phyloP scores from a whole-genome alignment of 2,329 filamentous ascomycete genomes.

The Dactylonectria macrodidyma region DNA sequence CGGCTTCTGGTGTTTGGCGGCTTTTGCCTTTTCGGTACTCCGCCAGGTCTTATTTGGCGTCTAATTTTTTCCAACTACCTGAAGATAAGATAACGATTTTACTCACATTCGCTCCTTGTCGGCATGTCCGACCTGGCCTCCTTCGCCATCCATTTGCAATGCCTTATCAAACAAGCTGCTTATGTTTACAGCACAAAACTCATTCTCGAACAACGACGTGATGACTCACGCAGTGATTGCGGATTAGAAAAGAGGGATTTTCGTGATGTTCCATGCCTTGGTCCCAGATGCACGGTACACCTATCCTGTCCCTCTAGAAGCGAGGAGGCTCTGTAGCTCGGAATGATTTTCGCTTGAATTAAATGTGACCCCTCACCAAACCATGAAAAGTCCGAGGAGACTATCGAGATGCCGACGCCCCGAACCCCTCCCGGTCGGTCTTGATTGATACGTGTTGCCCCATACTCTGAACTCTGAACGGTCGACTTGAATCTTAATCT shows the following conservation, averaged over 20 bases:
- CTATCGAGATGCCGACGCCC: not conserved
- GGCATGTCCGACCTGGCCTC: not conserved
- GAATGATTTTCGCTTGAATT: not conserved
- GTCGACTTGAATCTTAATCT: not conserved
- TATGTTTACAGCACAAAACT: not conserved
- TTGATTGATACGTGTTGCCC: not conserved
- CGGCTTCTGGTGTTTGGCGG: not conserved
- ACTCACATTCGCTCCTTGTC: no score
- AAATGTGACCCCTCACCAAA: not conserved
- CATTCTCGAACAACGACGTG: not conserved
- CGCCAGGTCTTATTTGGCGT: no score
- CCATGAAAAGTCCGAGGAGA: not conserved
- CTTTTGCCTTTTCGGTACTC: no score
- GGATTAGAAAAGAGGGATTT: not conserved
- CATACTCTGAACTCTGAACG: conserved; percentile 4
- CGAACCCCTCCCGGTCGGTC: conserved; percentile 1
- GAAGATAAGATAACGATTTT: no score
- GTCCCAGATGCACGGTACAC: not conserved
- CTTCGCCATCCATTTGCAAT: not conserved
- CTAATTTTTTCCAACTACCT: no score
- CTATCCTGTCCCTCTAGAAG: not conserved
- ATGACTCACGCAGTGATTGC: not conserved
- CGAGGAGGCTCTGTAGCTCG: not conserved
- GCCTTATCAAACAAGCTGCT: not conserved
- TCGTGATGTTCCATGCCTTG: not conserved